Percentiles rank a stretch among this genome's conserved stretches.
Evolutionary conservation across 495 filamentous ascomycete genomes (phyloP).

Genomic region (Hypoxylon lenormandii): DNA sequence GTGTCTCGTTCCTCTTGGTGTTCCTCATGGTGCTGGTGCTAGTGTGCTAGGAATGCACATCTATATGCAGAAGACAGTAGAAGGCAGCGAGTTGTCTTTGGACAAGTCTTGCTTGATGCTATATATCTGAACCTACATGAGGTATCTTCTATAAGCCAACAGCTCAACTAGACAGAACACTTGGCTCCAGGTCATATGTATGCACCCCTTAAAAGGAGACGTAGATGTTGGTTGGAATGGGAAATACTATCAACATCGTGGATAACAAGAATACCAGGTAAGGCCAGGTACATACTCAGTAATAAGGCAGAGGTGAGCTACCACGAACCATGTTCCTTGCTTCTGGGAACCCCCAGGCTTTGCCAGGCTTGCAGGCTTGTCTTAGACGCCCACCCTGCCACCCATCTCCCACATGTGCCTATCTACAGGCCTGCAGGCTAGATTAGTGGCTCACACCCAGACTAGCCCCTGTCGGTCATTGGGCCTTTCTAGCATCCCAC

Average conservation of each 20-base stretch:
- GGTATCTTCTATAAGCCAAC: neutral
- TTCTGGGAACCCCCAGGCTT: conserved; percentile 19
- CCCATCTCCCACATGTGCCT: conserved; percentile 42
- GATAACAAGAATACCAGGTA: neutral
- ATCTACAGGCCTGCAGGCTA: conserved; percentile 35
- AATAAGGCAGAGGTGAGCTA: conserved; percentile 4
- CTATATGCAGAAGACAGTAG: neutral
- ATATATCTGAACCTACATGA: conserved; percentile 8
- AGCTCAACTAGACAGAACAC: conserved; percentile 12
- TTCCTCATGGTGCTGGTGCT: no score
- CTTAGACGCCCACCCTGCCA: conserved; percentile 3
- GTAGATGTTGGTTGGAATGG: neutral
- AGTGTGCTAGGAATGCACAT: neutral
- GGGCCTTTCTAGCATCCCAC: conserved; percentile 4
- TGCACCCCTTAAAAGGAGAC: conserved; percentile 5
- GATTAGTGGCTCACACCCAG: conserved; percentile 39
- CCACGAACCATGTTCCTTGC: conserved; percentile 32
- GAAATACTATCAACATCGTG: no score
- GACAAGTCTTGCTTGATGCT: conserved; percentile 11
- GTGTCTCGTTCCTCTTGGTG: no score
- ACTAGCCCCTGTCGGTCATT: conserved; percentile 38
- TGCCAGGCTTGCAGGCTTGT: neutral
- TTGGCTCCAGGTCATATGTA: neutral
- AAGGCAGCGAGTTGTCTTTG: conserved; percentile 8
- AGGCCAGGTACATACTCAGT: conserved; percentile 5